phyloP scores from a whole-genome alignment of 2,329 filamentous ascomycete species.

The Alternaria postmessia region DNA sequence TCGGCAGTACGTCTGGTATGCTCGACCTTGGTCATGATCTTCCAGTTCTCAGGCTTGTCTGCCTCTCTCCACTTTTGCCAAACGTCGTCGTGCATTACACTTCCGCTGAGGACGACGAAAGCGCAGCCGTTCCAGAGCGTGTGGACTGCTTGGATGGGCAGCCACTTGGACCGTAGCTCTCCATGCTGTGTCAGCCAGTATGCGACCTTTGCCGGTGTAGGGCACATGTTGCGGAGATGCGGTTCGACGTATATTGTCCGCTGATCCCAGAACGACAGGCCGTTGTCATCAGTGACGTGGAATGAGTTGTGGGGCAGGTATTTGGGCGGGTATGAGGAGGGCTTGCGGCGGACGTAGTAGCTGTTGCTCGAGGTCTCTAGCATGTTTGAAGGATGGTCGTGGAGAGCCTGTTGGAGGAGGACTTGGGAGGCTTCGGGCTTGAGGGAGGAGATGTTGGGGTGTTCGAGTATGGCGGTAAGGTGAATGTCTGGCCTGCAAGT shows the following conservation, averaged over 20 bases:
- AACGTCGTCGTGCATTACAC: constrained; percentile 38
- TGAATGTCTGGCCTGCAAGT: constrained; percentile 38
- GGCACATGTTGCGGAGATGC: constrained; percentile 42
- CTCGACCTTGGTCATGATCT: constrained; percentile 47
- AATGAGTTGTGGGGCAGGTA: constrained; percentile 41
- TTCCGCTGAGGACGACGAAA: constrained; percentile 46
- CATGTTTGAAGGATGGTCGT: constrained; percentile 21
- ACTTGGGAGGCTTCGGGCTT: constrained; percentile 43
- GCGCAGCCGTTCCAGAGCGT: constrained; percentile 45
- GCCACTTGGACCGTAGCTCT: constrained; percentile 40
- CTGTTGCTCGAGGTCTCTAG: constrained; percentile 38
- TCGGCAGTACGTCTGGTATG: constrained; percentile 43
- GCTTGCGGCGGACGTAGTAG: constrained; percentile 42
- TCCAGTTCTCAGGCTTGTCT: constrained; percentile 43
- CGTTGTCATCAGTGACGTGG: constrained; percentile 36
- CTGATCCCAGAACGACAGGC: constrained; percentile 46
- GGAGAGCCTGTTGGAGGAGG: constrained; percentile 40
- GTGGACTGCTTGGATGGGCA: constrained; percentile 46
- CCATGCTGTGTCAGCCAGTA: constrained; percentile 44
- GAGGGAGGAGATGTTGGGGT: constrained; percentile 39
- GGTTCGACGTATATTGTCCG: constrained; percentile 50
- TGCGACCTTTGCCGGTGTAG: constrained; percentile 41
- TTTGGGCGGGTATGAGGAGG: constrained; percentile 39
- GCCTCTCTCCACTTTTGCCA: constrained; percentile 44
- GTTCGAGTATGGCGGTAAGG: constrained; percentile 42